Base-by-base conservation (phyloP, 2,329 filamentous ascomycete genomes). In the Alternaria novae-zelandiae region DNA sequence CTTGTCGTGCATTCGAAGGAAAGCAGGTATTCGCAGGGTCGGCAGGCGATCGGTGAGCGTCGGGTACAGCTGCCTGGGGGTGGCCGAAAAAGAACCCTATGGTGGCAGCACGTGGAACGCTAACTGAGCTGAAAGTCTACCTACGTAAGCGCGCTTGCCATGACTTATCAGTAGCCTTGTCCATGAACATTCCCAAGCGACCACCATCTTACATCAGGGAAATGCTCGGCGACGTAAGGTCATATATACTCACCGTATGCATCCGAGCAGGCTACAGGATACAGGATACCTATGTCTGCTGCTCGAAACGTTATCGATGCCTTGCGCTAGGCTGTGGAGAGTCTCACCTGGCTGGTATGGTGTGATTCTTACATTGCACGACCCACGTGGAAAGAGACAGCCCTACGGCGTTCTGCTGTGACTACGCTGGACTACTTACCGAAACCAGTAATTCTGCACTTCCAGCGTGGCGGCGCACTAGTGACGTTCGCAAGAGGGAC, bases 161-260 rank as follows among this genome's bases (percentile, higher is more conserved):
- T 64, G 57, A 67, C 63, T 68, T 61, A 66, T 64, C 63, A 61
- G 41, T 49, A 56, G 21, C 43, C 54, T 54, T 58, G 17, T 54
- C 28, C 54, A 58, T 58, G 54, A 41, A 49, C 47, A 41, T 17
- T 30, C 17, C 11, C 36, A 57, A 50, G 53, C 54, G 50, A 61
- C 45, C 30, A 41, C 58, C 36, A 32, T 46, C 41, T 32, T 13
- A 49, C 21, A 56, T 60, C 50, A 32, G 30, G 30, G 10, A 32
- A 32, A 54, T 25, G 20, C 30, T 53, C 49, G 30, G 41, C 53
- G 41, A 26, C 54, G 51, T 45, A 15, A 59, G 17, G 36, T 32
- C 25, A 43, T 54, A 28, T 36, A 6, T 36, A 43, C 13, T 32
- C 21, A 43, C 43, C 30, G 36, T 43, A 28, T 47, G 50, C 30